These are phyloP conservation scores for Trichoderma aggressivum DNA, from an alignment of 2,329 filamentous ascomycete genomes.

Conservation along the genomic window DNA sequence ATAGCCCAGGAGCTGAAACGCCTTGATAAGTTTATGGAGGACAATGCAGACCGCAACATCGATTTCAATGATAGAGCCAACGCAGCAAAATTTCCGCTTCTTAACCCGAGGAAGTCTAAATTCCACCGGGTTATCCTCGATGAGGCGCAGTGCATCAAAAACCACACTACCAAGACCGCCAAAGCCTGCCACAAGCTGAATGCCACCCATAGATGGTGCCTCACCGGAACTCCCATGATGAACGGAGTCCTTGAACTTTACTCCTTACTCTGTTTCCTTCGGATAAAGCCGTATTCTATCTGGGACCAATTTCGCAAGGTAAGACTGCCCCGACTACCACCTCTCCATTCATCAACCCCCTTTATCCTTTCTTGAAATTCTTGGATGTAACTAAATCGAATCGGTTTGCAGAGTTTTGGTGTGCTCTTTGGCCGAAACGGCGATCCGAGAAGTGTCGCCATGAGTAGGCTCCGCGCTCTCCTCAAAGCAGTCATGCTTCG, in stretches of 20 bases:
- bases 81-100: conserved; percentile 48
- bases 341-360: neutral
- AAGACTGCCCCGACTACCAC: conserved; percentile 26
- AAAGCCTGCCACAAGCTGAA: conserved; percentile 64
- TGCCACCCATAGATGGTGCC: conserved; percentile 72
- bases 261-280: conserved; percentile 72
- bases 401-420: conserved; percentile 39
- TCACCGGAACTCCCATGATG: conserved; percentile 87
- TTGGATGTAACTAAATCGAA: conserved; percentile 18
- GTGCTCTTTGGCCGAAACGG: conserved; percentile 35
- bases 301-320: conserved; percentile 59
- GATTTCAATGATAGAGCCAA: conserved; percentile 38
- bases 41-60: conserved; percentile 41
- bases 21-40: conserved; percentile 50
- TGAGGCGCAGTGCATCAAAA: conserved; percentile 81
- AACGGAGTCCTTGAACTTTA: conserved; percentile 76
- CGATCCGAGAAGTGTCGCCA: conserved; percentile 58
- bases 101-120: conserved; percentile 56
- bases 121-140: conserved; percentile 83
- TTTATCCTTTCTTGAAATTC: neutral
- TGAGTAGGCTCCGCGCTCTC: conserved; percentile 69
- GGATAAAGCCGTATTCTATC: conserved; percentile 70
- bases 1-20: conserved; percentile 61
- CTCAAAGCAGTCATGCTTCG: conserved; percentile 79
- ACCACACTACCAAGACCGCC: conserved; percentile 68